These are phyloP conservation scores for Sporothrix brunneoviolacea DNA, from an alignment of 2,329 filamentous ascomycete genomes.

Conservation along the genomic window DNA sequence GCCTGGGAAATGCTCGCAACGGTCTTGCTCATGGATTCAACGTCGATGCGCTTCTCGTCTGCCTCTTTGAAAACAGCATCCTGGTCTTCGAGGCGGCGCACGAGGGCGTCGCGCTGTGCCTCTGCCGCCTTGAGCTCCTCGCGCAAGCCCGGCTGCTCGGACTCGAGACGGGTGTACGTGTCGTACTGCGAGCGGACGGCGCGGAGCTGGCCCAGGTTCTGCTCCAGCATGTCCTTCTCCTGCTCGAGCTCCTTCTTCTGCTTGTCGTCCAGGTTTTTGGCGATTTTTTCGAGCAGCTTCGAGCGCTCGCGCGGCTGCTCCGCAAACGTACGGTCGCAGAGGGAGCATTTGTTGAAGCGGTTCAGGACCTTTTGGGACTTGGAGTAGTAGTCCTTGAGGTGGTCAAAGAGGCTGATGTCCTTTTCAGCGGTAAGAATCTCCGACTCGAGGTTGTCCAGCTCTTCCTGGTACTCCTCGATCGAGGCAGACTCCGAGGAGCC, in stretches of 20 bases:
- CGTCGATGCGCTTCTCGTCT: constrained; percentile 43
- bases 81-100: constrained; percentile 58
- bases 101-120: constrained; percentile 51
- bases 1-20: constrained; percentile 70
- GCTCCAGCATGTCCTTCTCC: constrained; percentile 52
- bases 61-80: constrained; percentile 61
- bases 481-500: constrained; percentile 22
- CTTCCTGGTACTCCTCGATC: constrained; percentile 49
- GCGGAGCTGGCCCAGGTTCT: constrained; percentile 52
- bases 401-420: constrained; percentile 62
- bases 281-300: constrained; percentile 61
- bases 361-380: constrained; percentile 61
- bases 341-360: constrained; percentile 64
- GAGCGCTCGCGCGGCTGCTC: constrained; percentile 52
- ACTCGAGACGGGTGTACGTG: constrained; percentile 56
- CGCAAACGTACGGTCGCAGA: constrained; percentile 67
- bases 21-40: constrained; percentile 70
- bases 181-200: constrained; percentile 64
- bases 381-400: constrained; percentile 64
- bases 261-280: constrained; percentile 55
- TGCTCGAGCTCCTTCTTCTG: constrained; percentile 49
- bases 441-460: constrained; percentile 42
- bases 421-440: constrained; percentile 57
- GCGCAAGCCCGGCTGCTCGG: constrained; percentile 64
- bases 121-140: constrained; percentile 50